phyloP scores from a whole-genome alignment of 139 green algal species.

The Tetraselmis chui region DNA sequence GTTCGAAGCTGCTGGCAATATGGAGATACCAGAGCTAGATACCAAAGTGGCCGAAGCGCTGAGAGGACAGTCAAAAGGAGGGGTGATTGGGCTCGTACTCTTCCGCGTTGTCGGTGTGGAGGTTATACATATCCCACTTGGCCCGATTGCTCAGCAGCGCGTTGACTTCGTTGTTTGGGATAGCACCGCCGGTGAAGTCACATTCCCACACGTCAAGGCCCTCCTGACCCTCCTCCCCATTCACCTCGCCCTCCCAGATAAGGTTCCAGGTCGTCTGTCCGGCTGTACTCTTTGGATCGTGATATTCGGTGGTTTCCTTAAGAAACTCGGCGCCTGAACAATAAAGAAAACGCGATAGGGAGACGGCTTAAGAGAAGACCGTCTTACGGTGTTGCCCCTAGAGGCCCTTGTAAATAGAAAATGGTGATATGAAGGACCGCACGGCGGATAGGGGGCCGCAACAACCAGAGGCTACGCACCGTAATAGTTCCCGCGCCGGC shows the following conservation, averaged over 20 bases:
- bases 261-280: not conserved
- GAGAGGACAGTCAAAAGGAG: not conserved
- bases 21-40: not conserved
- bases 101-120: not conserved
- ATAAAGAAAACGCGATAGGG: not conserved
- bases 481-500: too few relatives aligned
- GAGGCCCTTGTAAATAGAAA: too few relatives aligned
- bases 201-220: not conserved
- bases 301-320: not conserved
- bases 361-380: too few relatives aligned
- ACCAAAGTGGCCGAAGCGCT: not conserved
- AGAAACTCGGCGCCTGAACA: not conserved
- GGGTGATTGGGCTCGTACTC: not conserved
- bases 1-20: not conserved
- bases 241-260: not conserved
- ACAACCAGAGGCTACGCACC: too few relatives aligned
- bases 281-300: not conserved
- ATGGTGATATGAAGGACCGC: too few relatives aligned
- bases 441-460: too few relatives aligned
- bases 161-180: constrained; percentile 7
- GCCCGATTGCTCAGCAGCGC: constrained; percentile 14
- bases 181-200: constrained; percentile 8
- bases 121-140: constrained; percentile 12
- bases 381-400: too few relatives aligned
- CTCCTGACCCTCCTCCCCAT: not conserved